These are phyloP conservation scores for Tetratostichococcus sp. DNA, from an alignment of 139 green algal genomes.

Conservation along the genomic window DNA sequence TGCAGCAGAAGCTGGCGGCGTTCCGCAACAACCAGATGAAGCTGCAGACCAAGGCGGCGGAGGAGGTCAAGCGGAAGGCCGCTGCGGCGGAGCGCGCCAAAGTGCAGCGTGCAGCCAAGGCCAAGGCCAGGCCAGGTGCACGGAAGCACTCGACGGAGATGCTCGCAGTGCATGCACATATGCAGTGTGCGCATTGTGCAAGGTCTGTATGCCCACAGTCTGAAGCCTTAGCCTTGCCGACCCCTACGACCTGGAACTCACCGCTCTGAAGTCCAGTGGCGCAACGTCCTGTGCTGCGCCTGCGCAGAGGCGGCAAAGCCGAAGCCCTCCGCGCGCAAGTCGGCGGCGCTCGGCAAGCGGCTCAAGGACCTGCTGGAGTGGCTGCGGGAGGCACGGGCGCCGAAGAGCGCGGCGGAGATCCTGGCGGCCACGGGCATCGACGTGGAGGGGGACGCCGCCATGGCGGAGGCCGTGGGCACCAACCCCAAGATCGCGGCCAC, in stretches of 20 bases:
- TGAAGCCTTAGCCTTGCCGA: too few species aligned
- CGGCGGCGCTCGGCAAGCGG: not conserved
- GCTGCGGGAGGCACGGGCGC: not conserved
- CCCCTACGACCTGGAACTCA: too few species aligned
- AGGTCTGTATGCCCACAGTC: too few species aligned
- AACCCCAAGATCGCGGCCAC: not conserved
- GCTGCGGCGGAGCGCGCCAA: not conserved
- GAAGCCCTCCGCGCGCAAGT: too few species aligned
- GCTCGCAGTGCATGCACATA: too few species aligned
- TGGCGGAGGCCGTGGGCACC: not conserved
- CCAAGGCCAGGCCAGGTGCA: not conserved
- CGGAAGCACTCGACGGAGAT: too few species aligned
- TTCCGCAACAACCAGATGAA: slow-evolving; percentile 1
- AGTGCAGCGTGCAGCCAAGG: not conserved
- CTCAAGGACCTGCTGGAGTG: not conserved
- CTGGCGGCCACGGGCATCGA: not conserved
- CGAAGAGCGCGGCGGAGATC: not conserved
- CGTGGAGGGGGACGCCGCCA: not conserved
- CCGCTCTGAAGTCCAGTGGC: too few species aligned
- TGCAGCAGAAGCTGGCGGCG: slow-evolving; percentile 1
- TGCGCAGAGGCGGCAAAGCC: not conserved
- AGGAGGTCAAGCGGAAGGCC: not conserved
- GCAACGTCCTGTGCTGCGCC: too few species aligned
- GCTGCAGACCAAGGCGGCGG: not conserved
- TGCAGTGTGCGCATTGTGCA: too few species aligned